Evolutionary conservation across 148 eudicot species (phyloP).

Genomic region (Persicaria maculosa): DNA sequence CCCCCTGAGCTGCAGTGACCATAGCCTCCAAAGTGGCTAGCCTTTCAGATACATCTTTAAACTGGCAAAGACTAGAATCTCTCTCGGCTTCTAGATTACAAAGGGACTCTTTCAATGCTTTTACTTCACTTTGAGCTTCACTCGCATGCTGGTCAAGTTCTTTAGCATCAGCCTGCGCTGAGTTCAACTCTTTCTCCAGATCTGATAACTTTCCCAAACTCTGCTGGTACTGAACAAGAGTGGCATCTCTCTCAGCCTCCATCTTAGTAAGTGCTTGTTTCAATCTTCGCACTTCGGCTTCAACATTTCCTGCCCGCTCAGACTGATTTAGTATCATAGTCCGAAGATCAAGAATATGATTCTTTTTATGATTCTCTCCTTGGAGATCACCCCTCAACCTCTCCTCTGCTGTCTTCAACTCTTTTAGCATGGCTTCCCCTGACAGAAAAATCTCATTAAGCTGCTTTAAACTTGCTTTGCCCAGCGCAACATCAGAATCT

Average conservation of each 20-base stretch:
- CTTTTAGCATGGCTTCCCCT: constrained; percentile 22
- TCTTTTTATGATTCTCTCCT: constrained; percentile 28
- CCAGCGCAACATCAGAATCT: constrained; percentile 18
- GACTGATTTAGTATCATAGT: constrained; percentile 34
- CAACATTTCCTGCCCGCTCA: constrained; percentile 49
- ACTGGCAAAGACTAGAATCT: constrained; percentile 36
- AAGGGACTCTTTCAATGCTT: constrained; percentile 53
- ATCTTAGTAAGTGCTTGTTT: constrained; percentile 47
- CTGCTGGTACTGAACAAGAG: constrained; percentile 41
- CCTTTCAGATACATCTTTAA: constrained; percentile 35
- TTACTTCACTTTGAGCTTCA: constrained; percentile 50
- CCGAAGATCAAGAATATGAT: constrained; percentile 30
- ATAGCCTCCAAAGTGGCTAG: constrained; percentile 45
- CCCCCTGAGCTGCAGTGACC: constrained; percentile 35
- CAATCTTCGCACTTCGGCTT: constrained; percentile 45
- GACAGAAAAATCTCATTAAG: constrained; percentile 52
- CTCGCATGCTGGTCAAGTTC: constrained; percentile 38
- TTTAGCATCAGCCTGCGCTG: constrained; percentile 40
- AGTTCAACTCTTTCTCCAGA: constrained; percentile 50
- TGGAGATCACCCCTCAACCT: constrained; percentile 13
- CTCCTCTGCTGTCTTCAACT: constrained; percentile 25
- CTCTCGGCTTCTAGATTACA: constrained; percentile 49
- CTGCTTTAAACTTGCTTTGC: constrained; percentile 62
- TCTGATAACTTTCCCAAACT: constrained; percentile 49
- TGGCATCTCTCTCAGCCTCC: constrained; percentile 55